A percentile compares a stretch with the other conserved stretches of the same genome.
These are phyloP conservation scores for Biscogniauxia mediterranea DNA, from an alignment of 2,329 filamentous ascomycete genomes.

Conservation along the genomic window DNA sequence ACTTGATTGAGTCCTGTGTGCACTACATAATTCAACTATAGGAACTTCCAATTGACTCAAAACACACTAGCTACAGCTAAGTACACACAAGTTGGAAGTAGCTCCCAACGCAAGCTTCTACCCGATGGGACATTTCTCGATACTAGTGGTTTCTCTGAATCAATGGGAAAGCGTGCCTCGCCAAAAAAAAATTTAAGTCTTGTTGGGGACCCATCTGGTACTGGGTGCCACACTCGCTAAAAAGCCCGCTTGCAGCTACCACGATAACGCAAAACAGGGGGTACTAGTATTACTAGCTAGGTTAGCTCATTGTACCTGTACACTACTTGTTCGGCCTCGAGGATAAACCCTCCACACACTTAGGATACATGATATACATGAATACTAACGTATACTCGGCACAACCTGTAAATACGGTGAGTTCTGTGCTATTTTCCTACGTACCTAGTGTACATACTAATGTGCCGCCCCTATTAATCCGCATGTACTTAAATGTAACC, in stretches of 20 bases:
- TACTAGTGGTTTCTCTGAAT: background rate
- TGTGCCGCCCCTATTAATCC: background rate
- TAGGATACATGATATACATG: too few species aligned
- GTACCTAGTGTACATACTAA: too few species aligned
- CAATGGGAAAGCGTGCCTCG: constrained; percentile 19
- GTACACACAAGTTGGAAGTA: background rate
- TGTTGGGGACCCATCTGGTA: constrained; percentile 42
- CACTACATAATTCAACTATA: background rate
- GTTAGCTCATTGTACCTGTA: background rate
- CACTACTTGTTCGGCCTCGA: constrained; percentile 1
- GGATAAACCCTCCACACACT: background rate
- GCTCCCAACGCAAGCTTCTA: background rate
- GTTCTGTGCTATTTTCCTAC: too few species aligned
- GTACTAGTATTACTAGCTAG: constrained; percentile 1
- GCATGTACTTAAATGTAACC: background rate
- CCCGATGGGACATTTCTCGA: constrained; percentile 1
- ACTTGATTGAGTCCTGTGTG: background rate
- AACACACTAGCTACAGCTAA: background rate
- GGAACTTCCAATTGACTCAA: background rate
- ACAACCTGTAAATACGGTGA: too few species aligned
- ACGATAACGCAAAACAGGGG: constrained; percentile 4
- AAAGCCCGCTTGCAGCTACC: constrained; percentile 12
- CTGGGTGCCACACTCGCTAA: constrained; percentile 37
- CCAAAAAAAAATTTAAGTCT: constrained; percentile 33
- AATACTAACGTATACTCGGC: too few species aligned